Evolutionary conservation across 805 yeast genomes (phyloP), one percentile per base, ranked within the genome.

Genomic region (Tetrapisispora phaffii): DNA sequence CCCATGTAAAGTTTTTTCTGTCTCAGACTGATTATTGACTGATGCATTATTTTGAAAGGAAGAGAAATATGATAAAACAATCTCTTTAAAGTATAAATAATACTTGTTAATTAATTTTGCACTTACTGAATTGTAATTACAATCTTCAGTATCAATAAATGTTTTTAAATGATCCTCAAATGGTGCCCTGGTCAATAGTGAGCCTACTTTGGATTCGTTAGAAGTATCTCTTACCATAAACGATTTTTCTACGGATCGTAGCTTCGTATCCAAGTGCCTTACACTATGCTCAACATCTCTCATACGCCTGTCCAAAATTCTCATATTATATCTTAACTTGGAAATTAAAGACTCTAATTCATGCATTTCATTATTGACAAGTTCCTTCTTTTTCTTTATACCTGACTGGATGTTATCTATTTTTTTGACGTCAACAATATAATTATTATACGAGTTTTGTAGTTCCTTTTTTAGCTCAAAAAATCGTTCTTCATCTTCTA

Each of bases 261-360:
- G 24, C 39, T 62, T 62, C 2, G 44, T 34, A 38, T 63, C 64
- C 60, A 77, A 76, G 32, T 69, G 58, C 39, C 69, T 65, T 45
- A 77, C 70, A 38, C 79, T 72, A 23, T 79, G 80, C 52, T 80
- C 85, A 7, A 82, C 80, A 53, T 84, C 93, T 37, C 76, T 72
- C 39, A 84, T 72, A 51, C 82, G 79, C 20, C 75, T 72, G 28
- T 72, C 72, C 26, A 84, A 60, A 35, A 80, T 65, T 19, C 83
- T 63, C 38, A 79, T 66, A 56, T 84, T 90, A 58, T 84, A 84
- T 52, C 77, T 76, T 42, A 84, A 59, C 49, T 80, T 68, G 2
- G 85, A 79, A 29, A 76, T 73, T 42, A 77, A 63, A 8, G 80
- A 73, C 42, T 74, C 75, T 16, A 79, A 65, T 47, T 79, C 82